Evolutionary conservation across 768 basidiomycete genomes (phyloP).

Genomic region (Phaffia tasmanica): DNA sequence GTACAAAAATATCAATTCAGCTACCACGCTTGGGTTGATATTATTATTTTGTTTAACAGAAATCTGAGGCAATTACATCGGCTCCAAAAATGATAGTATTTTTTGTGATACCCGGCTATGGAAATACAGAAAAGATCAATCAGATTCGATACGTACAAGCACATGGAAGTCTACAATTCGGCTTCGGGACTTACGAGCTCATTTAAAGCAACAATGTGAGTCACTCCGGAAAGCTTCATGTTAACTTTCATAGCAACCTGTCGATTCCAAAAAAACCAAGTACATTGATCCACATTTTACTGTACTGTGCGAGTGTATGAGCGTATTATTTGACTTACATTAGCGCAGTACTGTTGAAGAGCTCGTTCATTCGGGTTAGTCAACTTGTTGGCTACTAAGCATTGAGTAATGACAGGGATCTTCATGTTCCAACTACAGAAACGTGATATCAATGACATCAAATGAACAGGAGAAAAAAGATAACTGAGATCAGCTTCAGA

Average conservation of each 20-base stretch:
- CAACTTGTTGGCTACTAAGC: constrained; percentile 14
- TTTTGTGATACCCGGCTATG: constrained; percentile 28
- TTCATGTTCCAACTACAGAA: not conserved
- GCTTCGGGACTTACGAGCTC: not conserved
- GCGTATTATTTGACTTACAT: not conserved
- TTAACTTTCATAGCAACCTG: constrained; percentile 17
- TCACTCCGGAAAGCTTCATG: constrained; percentile 20
- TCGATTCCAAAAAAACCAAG: not conserved
- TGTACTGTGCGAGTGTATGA: too few relatives aligned
- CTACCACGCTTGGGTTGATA: not conserved
- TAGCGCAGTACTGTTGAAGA: constrained; percentile 19
- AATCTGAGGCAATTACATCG: constrained; percentile 29
- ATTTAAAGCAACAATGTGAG: constrained; percentile 6
- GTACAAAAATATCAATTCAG: not conserved
- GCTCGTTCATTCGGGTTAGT: constrained; percentile 4
- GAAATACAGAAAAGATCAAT: not conserved
- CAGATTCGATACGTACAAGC: not conserved
- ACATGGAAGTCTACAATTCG: too few relatives aligned
- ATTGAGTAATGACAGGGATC: constrained; percentile 18
- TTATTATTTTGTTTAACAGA: not conserved
- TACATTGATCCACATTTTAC: not conserved
- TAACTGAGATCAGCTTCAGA: not conserved
- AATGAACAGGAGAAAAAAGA: not conserved
- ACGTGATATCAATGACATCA: not conserved
- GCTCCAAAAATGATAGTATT: constrained; percentile 38